Evolutionary conservation across 176 grass and related monocot genomes (phyloP).

Genomic region (Elymus sibiricus): DNA sequence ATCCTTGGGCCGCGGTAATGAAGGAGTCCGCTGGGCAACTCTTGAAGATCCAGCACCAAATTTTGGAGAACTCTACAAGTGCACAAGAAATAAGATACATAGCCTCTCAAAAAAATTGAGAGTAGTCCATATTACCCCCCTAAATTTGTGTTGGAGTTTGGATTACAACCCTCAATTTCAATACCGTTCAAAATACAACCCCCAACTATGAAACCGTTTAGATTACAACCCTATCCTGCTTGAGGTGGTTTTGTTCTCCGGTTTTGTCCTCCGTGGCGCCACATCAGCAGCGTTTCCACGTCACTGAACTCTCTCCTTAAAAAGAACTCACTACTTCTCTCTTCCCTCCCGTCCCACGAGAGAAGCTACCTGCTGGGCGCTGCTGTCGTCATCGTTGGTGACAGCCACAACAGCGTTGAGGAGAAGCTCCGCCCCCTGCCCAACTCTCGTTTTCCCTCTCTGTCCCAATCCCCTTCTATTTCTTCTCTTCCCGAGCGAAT

Average conservation of each 20-base stretch:
- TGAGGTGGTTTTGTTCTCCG: not conserved
- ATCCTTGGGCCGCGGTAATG: conserved; percentile 50
- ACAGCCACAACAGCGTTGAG: not conserved
- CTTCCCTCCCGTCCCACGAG: not conserved
- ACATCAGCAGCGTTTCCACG: not conserved
- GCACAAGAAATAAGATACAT: conserved; percentile 24
- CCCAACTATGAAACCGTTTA: not conserved
- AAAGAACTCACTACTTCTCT: not conserved
- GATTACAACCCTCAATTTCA: not conserved
- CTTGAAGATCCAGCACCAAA: conserved; percentile 44
- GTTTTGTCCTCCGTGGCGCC: not conserved
- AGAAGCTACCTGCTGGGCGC: not conserved
- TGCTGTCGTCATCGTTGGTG: not conserved
- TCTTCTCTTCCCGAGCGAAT: not conserved
- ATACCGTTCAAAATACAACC: not conserved
- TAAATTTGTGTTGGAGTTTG: not conserved
- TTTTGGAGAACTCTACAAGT: conserved; percentile 46
- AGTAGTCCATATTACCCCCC: not conserved
- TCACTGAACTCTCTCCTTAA: not conserved
- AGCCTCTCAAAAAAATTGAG: not conserved
- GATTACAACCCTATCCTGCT: not conserved
- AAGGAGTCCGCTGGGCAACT: conserved; percentile 33
- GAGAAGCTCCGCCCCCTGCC: not conserved
- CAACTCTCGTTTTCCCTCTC: not conserved
- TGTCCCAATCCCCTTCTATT: not conserved